These are phyloP conservation scores for Aspergillus viridinutans DNA, from an alignment of 2,329 filamentous ascomycete genomes.

Conservation along the genomic window DNA sequence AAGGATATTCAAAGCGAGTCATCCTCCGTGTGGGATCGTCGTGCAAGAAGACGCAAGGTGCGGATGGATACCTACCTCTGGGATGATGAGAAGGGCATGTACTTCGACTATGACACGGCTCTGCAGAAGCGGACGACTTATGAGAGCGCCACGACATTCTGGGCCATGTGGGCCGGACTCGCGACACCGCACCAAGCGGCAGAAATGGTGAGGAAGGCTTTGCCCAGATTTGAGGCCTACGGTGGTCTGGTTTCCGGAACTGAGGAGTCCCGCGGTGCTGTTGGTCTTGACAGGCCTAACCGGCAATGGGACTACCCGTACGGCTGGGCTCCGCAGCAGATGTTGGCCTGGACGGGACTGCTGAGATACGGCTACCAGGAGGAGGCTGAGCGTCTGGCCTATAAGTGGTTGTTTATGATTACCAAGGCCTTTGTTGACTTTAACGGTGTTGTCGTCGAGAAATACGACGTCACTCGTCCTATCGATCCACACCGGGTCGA, in stretches of 20 bases:
- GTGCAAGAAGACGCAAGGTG: conserved; percentile 76
- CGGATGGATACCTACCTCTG: conserved; percentile 91
- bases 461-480: conserved; percentile 91
- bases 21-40: conserved; percentile 85
- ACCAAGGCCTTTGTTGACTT: conserved; percentile 98
- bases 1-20: conserved; percentile 69
- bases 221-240: conserved; percentile 82
- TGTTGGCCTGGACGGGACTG: conserved; percentile 92
- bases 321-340: conserved; percentile 98
- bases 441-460: conserved; percentile 97
- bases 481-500: conserved; percentile 91
- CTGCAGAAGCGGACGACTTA: conserved; percentile 77
- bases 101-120: conserved; percentile 91
- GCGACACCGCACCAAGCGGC: conserved; percentile 83
- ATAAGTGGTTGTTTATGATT: conserved; percentile 98
- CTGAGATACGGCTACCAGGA: conserved; percentile 87
- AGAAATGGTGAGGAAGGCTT: conserved; percentile 70
- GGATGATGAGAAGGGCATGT: conserved; percentile 90
- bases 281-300: conserved; percentile 81
- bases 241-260: conserved; percentile 88
- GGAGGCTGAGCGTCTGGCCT: conserved; percentile 82
- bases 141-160: conserved; percentile 90
- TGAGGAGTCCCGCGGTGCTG: conserved; percentile 75
- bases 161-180: conserved; percentile 94
- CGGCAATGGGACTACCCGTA: conserved; percentile 98